Base-by-base conservation (phyloP, 192 early-diverging fungal genomes). In the Entomortierella lignicola region DNA sequence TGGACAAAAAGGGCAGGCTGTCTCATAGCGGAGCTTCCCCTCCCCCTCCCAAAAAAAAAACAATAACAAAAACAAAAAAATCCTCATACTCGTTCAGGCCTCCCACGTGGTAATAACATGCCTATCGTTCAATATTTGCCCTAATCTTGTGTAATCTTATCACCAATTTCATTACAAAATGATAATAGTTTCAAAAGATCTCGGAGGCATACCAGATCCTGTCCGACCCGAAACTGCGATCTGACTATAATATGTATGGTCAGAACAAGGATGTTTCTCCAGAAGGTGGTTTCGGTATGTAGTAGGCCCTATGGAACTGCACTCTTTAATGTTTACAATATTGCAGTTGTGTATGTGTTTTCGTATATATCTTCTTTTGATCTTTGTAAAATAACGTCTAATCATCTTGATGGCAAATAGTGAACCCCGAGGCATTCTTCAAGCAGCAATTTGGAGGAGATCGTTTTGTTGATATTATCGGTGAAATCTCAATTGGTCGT, bases 201-300 rank as follows among this genome's bases (percentile, higher is more conserved):
- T 97, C 96, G 12, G 96, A 98, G 75, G 98, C 98, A 30, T 98
- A 99, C 79, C 95, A 97, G 84, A 90, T 98, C 13, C 85, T 99
- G 20, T 96, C 95, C 8, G 97, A 99, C 69, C 95, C 95, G 8
- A 88, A 94, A 60, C 80, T 92, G 75, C 89, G 98, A 69, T 87
- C 92, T 30, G 83, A 87, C 56, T 99, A 99, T 83, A 98, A 99
- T 77, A 90, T 91, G 70, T 86, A 91, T 72, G 71, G 72, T 26
- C 77, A 80, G 47, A 80, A 71, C 60, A 81, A 81, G 65, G 72
- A 84, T 34, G 87, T 89, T 25, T 87, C 88, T 26, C 87, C 91
- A 20, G 89, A 90, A 51, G 85, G 86, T n/a, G 89, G 90, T 10
- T 89, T 89, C 65, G 85, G 88, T 89, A 87, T 64, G 71, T 34